Evolutionary conservation across 1,284 basidiomycete genomes (phyloP).

Genomic region (Baeospora myosura): DNA sequence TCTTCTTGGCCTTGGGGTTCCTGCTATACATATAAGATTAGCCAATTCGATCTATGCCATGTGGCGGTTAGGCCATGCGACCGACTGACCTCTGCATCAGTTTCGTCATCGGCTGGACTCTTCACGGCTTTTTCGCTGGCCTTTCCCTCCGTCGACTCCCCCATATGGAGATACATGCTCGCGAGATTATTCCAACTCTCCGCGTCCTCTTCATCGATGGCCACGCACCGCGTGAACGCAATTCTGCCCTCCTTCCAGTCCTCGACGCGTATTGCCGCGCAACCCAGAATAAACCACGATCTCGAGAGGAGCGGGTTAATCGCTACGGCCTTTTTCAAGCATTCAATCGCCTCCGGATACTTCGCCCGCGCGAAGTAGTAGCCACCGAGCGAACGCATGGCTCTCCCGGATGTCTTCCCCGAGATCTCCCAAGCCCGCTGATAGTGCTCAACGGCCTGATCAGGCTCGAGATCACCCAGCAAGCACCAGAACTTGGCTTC

Average conservation of each 20-base stretch:
- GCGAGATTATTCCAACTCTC: conserved; percentile 99
- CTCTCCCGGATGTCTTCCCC: conserved; percentile 71
- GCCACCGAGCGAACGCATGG: conserved; percentile 87
- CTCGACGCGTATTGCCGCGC: conserved; percentile 75
- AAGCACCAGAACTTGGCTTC: conserved; percentile 95
- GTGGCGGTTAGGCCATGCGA: no score
- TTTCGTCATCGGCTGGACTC: conserved; percentile 15
- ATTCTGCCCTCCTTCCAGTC: conserved; percentile 80
- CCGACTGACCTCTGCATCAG: conserved; percentile 17
- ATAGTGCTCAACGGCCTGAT: conserved; percentile 66
- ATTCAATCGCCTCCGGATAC: conserved; percentile 59
- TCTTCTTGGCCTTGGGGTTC: conserved; percentile 7
- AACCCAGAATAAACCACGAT: conserved; percentile 95
- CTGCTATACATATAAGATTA: no score
- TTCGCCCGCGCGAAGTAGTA: conserved; percentile 69
- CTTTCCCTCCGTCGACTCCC: no score
- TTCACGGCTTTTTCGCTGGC: conserved; percentile 17
- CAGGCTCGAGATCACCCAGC: conserved; percentile 85
- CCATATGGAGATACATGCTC: conserved; percentile 85
- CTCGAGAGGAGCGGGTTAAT: conserved; percentile 88
- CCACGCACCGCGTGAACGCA: conserved; percentile 81
- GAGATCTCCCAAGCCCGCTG: conserved; percentile 82
- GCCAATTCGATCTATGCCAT: no score
- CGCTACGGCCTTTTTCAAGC: conserved; percentile 66
- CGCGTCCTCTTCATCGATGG: conserved; percentile 91